Base-by-base conservation (phyloP, 179 eudicot genomes). In the Silene coronaria region DNA sequence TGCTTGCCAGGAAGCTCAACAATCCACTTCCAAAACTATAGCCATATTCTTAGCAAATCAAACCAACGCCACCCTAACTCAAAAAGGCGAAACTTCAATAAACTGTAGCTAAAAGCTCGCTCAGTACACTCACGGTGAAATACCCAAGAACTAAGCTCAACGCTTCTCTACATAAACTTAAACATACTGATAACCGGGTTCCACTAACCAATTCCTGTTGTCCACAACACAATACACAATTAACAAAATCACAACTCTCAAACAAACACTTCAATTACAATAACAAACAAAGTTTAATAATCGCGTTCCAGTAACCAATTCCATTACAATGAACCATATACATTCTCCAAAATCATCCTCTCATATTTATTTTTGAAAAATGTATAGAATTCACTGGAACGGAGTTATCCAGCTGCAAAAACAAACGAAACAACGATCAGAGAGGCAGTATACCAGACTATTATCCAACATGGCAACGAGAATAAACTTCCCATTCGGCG, bases 401-500 rank as follows among this genome's bases (percentile, higher is more conserved):
- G 21, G 42, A 30, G 34, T 42, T n/a, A 19, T 7, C 24, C 42
- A 71, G 30, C 27, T 6, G 16, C 21, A 51, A 0, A 70, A 51
- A 70, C 5, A 48, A 51, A 72, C 64, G 0, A 32, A 32, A 4
- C 19, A 32, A 23, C 5, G 1, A 0, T 17, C 0, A 23, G 2
- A 4, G 24, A n/a, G 38, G 0, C 5, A 78, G 88, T 82, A 53
- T 60, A 95, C 99, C 76, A 96, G 83, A 23, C 88, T 81, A 77
- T 93, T 88, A 73, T 96, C 97, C 3, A 96, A 80, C 3, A 89
- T 89, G 0, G 89, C 97, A 6, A 90, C 93, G 3, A 96, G 99
- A 58, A 96, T 89, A 70, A 91, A 91, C 84, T 90, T 96, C 3
- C 99, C 98, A 75, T 96, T 96, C 0, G 99, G 99, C 17, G 99